These are phyloP conservation scores for Rhodomyrtus psidioides DNA, from an alignment of 441 rosid genomes.

Conservation along the genomic window DNA sequence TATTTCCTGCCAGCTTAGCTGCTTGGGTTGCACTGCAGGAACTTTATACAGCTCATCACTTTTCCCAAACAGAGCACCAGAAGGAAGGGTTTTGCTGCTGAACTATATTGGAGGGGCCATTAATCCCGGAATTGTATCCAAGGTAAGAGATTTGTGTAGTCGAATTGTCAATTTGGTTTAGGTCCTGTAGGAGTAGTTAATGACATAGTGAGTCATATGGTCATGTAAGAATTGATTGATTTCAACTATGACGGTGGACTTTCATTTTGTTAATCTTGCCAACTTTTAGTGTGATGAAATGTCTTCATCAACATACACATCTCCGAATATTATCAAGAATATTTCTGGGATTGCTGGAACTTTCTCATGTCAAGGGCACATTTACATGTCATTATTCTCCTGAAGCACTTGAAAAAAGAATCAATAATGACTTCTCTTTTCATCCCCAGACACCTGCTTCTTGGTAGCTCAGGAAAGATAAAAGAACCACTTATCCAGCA, in stretches of 20 bases:
- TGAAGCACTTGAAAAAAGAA: neutral
- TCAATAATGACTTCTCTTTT: neutral
- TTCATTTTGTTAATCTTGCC: neutral
- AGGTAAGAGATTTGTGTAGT: constrained; percentile 31
- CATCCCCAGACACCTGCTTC: neutral
- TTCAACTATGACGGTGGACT: neutral
- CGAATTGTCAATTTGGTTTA: neutral
- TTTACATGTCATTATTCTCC: neutral
- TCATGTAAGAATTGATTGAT: neutral
- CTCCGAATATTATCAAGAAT: neutral
- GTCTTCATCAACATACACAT: neutral
- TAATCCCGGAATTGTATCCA: constrained; percentile 58
- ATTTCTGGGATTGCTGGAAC: neutral
- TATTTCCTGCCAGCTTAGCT: neutral
- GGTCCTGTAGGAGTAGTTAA: neutral
- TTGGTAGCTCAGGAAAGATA: neutral
- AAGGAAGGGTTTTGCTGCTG: constrained; percentile 64
- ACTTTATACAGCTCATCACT: constrained; percentile 81
- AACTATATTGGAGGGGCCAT: constrained; percentile 85
- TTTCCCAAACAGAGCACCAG: constrained; percentile 81
- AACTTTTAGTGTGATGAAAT: neutral
- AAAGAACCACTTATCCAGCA: neutral
- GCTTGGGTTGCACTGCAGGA: constrained; percentile 29
- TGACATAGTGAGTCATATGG: neutral
- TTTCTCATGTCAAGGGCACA: neutral